These are phyloP conservation scores for Debaryomyces hansenii DNA, from an alignment of 805 yeast genomes.

Conservation along the genomic window DNA sequence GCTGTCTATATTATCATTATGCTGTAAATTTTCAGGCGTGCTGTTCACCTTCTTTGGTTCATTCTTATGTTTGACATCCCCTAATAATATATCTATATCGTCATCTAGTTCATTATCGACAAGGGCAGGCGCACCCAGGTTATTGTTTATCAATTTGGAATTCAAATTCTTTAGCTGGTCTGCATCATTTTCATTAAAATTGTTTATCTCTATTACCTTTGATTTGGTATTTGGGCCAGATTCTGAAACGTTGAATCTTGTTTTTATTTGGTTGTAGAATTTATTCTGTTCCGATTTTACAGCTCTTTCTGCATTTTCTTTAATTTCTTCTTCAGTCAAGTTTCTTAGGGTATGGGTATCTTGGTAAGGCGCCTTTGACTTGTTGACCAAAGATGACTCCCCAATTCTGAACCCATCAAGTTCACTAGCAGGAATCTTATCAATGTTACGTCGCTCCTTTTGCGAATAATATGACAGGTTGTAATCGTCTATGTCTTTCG, in stretches of 20 bases:
- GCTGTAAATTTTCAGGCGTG: background rate
- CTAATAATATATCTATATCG: slow-evolving; percentile 5
- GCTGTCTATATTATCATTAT: background rate
- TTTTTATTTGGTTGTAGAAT: slow-evolving; percentile 29
- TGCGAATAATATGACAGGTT: slow-evolving; percentile 20
- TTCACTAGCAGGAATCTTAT: slow-evolving; percentile 23
- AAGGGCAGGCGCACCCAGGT: background rate
- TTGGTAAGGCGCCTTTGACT: background rate
- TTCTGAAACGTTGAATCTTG: slow-evolving; percentile 19
- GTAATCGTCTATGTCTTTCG: slow-evolving; percentile 25
- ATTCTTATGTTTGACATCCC: background rate
- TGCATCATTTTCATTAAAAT: slow-evolving; percentile 22
- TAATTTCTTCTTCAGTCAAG: slow-evolving; percentile 27
- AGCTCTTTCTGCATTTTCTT: slow-evolving; percentile 22
- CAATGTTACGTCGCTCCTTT: slow-evolving; percentile 16
- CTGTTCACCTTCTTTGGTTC: background rate
- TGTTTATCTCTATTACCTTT: slow-evolving; percentile 37
- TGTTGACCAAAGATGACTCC: slow-evolving; percentile 12
- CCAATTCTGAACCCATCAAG: slow-evolving; percentile 41
- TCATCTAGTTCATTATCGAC: slow-evolving; percentile 1
- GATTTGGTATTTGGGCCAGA: slow-evolving; percentile 1
- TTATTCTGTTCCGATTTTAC: slow-evolving; percentile 24
- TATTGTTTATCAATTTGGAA: slow-evolving; percentile 13
- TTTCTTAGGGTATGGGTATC: slow-evolving; percentile 10
- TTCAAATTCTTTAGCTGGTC: slow-evolving; percentile 24